Percentiles rank a stretch among this genome's conserved stretches.
Conservation (phyloP, 257 asterid genomes). For the Scutellaria minor region DNA sequence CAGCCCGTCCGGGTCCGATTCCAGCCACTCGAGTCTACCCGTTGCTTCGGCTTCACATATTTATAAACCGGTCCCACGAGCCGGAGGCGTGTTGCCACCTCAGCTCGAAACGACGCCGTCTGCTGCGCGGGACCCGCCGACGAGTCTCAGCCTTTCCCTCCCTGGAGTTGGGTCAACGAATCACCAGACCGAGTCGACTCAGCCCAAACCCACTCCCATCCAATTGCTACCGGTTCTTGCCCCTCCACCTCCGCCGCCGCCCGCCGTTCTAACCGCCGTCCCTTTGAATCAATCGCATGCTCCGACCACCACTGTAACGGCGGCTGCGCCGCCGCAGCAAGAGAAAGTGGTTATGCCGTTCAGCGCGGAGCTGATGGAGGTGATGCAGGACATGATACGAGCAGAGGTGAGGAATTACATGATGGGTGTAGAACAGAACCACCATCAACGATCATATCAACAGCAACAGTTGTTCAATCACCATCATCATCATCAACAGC, state of each 20-base stretch:
- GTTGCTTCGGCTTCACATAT: constrained; percentile 8
- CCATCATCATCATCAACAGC: constrained; percentile 32
- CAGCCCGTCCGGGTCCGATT: constrained; percentile 85
- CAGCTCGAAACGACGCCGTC: constrained; percentile 48
- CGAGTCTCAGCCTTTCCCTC: constrained; percentile 74
- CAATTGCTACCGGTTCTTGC: constrained; percentile 34
- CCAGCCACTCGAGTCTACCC: constrained; percentile 61
- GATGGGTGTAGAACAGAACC: constrained; percentile 53
- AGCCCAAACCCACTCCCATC: constrained; percentile 25
- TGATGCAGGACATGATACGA: constrained; percentile 86
- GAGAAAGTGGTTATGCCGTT: constrained; percentile 63
- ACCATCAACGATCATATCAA: constrained; percentile 32
- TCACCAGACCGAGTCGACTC: constrained; percentile 37
- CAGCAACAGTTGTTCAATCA: constrained; percentile 38
- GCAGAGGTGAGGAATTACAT: constrained; percentile 84
- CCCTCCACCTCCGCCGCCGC: constrained; percentile 29
- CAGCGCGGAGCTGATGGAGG: constrained; percentile 63
- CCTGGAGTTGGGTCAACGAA: constrained; percentile 60
- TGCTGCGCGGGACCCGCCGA: constrained; percentile 55
- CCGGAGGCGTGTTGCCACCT: constrained; percentile 44
- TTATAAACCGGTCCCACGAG: constrained; percentile 57
- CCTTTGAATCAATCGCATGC: too few relatives aligned
- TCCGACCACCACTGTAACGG: constrained; percentile 22
- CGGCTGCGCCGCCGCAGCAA: constrained; percentile 33
- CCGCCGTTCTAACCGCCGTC: background rate